Conservation (phyloP, 83 land plant species). For the Picea mariana region DNA sequence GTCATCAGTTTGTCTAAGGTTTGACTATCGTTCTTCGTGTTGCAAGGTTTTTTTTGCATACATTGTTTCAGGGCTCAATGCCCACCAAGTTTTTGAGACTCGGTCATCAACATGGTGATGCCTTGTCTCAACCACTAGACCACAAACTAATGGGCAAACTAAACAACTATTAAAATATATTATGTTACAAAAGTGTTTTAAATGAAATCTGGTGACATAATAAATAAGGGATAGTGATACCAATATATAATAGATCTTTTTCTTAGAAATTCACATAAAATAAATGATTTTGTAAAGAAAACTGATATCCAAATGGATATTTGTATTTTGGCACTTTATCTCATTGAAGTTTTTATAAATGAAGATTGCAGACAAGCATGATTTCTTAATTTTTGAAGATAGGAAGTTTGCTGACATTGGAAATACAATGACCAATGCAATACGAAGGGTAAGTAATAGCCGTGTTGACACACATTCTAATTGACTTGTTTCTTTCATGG, state of each 20-base stretch:
- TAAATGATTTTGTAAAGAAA: not conserved
- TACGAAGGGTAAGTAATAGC: slow-evolving; percentile 77
- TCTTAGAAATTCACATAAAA: no score
- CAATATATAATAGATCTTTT: no score
- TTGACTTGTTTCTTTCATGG: not conserved
- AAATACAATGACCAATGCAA: slow-evolving; percentile 96
- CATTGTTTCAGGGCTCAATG: no score
- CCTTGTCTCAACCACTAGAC: no score
- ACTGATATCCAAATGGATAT: not conserved
- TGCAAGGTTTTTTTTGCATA: no score
- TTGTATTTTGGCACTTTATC: not conserved
- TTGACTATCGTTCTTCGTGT: no score
- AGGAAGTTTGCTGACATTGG: slow-evolving; percentile 43
- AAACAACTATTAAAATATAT: not conserved
- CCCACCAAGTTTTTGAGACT: no score
- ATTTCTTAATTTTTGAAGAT: slow-evolving; percentile 21
- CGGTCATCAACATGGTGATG: no score
- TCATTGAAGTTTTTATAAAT: not conserved
- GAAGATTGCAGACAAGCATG: slow-evolving; percentile 92
- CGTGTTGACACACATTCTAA: not conserved
- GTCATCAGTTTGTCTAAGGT: no score
- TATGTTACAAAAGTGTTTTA: not conserved
- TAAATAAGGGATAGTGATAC: no score
- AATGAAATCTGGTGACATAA: not conserved
- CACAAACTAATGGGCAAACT: not conserved